phyloP scores from a whole-genome alignment of 257 asterid species.

The Buddleja alternifolia region DNA sequence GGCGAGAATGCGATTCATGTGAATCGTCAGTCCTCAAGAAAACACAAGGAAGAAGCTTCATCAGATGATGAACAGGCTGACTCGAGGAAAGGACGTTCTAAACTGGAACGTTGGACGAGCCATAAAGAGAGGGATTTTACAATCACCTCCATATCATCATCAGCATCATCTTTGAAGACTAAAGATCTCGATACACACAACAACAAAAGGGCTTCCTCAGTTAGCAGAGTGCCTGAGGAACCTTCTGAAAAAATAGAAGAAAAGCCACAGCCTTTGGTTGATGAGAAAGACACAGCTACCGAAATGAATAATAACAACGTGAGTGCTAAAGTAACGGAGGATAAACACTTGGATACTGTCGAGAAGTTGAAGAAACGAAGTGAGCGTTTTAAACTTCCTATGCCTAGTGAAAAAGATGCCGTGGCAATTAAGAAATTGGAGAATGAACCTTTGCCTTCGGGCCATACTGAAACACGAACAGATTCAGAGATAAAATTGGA shows the following conservation, averaged over 20 bases:
- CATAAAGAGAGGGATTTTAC: slow-evolving; percentile 63
- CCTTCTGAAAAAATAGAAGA: slow-evolving; percentile 49
- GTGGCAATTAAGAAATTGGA: slow-evolving; percentile 54
- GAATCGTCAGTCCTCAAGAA: slow-evolving; percentile 43
- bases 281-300: slow-evolving; percentile 43
- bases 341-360: slow-evolving; percentile 87
- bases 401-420: slow-evolving; percentile 83
- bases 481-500: slow-evolving; percentile 81
- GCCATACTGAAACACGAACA: slow-evolving; percentile 51
- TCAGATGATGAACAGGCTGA: slow-evolving; percentile 64
- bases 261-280: slow-evolving; percentile 44
- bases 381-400: slow-evolving; percentile 93
- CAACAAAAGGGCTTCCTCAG: slow-evolving; percentile 36
- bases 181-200: slow-evolving; percentile 40
- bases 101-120: slow-evolving; percentile 77
- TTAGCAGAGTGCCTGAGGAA: slow-evolving; percentile 44
- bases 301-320: slow-evolving; percentile 43
- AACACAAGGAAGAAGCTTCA: slow-evolving; percentile 57
- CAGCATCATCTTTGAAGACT: slow-evolving; percentile 50
- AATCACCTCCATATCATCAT: slow-evolving; percentile 37
- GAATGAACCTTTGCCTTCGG: slow-evolving; percentile 52
- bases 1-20: slow-evolving; percentile 43
- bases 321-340: slow-evolving; percentile 45
- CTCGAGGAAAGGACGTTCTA: slow-evolving; percentile 77
- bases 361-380: slow-evolving; percentile 92